Evolutionary conservation across 208 protist species (phyloP), one percentile per base, ranked within the genome.

Genomic region (Wallacemonas sp.): DNA sequence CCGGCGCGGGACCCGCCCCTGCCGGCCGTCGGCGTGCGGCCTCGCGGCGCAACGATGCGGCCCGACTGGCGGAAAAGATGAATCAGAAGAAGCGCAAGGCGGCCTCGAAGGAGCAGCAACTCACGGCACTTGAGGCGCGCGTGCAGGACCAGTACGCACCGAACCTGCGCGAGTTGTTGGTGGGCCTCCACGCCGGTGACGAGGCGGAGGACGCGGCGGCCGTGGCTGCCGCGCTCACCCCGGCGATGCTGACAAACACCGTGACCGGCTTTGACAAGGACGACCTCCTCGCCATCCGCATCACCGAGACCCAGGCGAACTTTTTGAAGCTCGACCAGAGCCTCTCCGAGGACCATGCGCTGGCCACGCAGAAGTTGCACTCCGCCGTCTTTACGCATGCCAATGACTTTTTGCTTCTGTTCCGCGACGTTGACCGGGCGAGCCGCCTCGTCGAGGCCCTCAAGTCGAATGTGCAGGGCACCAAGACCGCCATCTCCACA

Each of bases 391-490:
- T 93, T 68, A 20, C 77, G 0, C 86, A 93, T 39, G 78, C 85
- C 11, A 82, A 82, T 33, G 83, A 87, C 75, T 95, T 95, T 65
- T 54, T 95, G 23, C 74, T 84, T 16, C 71, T 95, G 11, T 95
- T 95, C 57, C 79, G 86, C 61, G 87, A 95, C 55, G 90, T 95
- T 10, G 83, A 89, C 20, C 67, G 73, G 7, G 81, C 90, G 22
- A 90, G 82, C 39, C 67, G 72, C 11, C 74, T 93, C 20, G 87
- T 93, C 8, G 83, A 93, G 72, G 77, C 68, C 16, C 77, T 95
- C 31, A 95, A 95, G 74, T 72, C 75, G n/a, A 84, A 84, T 28
- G 90, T 95, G 59, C 87, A 93, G 65, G 78, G 79, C 57, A 95
- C 83, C 11, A 95, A 95, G 72, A 76, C 85, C 0, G 74, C 81